These are phyloP conservation scores for Steccherinum ochraceum DNA, from an alignment of 768 basidiomycete species.

Conservation along the genomic window DNA sequence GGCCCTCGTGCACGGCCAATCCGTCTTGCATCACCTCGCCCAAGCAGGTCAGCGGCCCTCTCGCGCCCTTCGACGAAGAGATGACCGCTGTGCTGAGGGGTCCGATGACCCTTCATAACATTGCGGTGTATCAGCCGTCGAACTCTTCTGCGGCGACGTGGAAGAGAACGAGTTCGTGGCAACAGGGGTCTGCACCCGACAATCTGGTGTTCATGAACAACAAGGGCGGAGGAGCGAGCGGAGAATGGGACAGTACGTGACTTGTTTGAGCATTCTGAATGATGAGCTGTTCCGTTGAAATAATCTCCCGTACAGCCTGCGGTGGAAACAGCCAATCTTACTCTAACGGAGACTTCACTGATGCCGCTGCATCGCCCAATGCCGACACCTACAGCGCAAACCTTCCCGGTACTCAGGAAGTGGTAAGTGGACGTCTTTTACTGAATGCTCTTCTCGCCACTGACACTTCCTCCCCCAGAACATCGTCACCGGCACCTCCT, in stretches of 20 bases:
- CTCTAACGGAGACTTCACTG: slow-evolving; percentile 18
- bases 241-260: slow-evolving; percentile 22
- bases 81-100: slow-evolving; percentile 22
- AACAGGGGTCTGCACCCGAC: slow-evolving; percentile 7
- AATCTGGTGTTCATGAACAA: slow-evolving; percentile 28
- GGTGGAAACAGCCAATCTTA: slow-evolving; percentile 24
- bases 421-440: slow-evolving; percentile 11
- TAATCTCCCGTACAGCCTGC: slow-evolving; percentile 14
- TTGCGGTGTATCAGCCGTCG: slow-evolving; percentile 23
- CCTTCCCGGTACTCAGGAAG: slow-evolving; percentile 6
- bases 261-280: background rate
- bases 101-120: slow-evolving; percentile 20
- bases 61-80: slow-evolving; percentile 25
- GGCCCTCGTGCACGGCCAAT: slow-evolving; percentile 18
- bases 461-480: slow-evolving; percentile 12
- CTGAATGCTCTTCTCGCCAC: background rate
- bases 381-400: slow-evolving; percentile 11
- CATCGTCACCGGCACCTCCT: slow-evolving; percentile 21
- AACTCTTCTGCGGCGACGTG: slow-evolving; percentile 19
- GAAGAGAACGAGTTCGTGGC: slow-evolving; percentile 21
- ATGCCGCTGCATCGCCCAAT: slow-evolving; percentile 18
- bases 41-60: slow-evolving; percentile 15
- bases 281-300: no score
- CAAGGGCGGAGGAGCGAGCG: slow-evolving; percentile 18
- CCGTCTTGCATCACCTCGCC: slow-evolving; percentile 16